Base-by-base conservation (phyloP, 1,284 basidiomycete genomes). In the Ceratobasidium sp. region DNA sequence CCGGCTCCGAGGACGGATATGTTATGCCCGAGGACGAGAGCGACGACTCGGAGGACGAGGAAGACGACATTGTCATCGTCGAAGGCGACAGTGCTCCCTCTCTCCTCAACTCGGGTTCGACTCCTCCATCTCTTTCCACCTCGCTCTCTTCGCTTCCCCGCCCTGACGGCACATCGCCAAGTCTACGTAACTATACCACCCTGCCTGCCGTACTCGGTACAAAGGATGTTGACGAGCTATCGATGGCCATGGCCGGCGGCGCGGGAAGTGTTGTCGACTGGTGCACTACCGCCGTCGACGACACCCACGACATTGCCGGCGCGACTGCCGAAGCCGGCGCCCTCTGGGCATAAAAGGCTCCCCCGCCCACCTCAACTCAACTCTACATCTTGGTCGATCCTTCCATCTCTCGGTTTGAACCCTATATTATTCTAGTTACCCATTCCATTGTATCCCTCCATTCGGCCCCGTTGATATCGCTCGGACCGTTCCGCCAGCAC, bases 211-310 rank as follows among this genome's bases (percentile, higher is more conserved):
- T 59, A 33, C 41, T 55, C 23, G 57, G 41, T 14, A 57, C 50
- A 59, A 62, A 46, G 44, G 59, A 74, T 38, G 59, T 64, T 18
- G 71, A 74, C 44, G 71, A 74, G 33, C 30, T 74, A 38, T 38
- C 59, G 20, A 60, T 33, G 33, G 71, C 71, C 5, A 62, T 74
- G 46, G 59, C 57, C 23, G 71, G 71, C 46, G 71, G 71, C 30
- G 71, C 71, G 38, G 71, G 71, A n/a, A 74, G 71, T 44, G 60
- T 74, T 20, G 71, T 74, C 46, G 71, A 74, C 12, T 74, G 71
- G 71, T 59, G 50, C 54, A 44, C 54, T 8, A n/a, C 71, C 46
- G 14, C 71, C 30, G 71, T 4, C 27, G 41, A 35, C 59, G 41
- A 60, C n/a, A 20, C 55, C 7, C 38, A 50, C 33, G 54, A 48